Evolutionary conservation across 495 filamentous ascomycete genomes (phyloP).

Genomic region (Aspergillus affinis): DNA sequence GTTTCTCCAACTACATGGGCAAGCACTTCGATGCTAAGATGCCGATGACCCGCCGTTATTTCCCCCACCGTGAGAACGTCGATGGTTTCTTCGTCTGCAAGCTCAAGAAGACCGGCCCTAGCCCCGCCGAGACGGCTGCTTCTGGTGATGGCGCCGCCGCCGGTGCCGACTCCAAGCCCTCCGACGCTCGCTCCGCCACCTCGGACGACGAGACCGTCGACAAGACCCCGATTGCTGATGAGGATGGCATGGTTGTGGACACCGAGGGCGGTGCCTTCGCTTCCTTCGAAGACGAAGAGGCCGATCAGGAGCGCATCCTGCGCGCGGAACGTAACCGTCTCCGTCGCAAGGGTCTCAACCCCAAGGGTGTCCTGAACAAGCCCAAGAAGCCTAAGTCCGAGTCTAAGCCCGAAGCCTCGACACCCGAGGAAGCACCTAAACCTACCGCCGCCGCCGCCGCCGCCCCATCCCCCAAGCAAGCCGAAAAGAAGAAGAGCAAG

Average conservation of each 20-base stretch:
- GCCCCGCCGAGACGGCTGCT: slow-evolving; percentile 53
- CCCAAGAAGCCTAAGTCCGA: slow-evolving; percentile 34
- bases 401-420: slow-evolving; percentile 5
- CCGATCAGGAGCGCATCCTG: slow-evolving; percentile 59
- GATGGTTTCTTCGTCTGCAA: slow-evolving; percentile 99
- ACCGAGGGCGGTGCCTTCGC: slow-evolving; percentile 57
- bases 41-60: slow-evolving; percentile 83
- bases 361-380: slow-evolving; percentile 54
- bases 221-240: slow-evolving; percentile 48
- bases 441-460: neutral
- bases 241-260: slow-evolving; percentile 30
- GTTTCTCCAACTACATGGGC: slow-evolving; percentile 82
- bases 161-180: slow-evolving; percentile 17
- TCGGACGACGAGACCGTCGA: slow-evolving; percentile 38
- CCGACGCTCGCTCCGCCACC: slow-evolving; percentile 19
- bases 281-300: slow-evolving; percentile 64
- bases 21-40: slow-evolving; percentile 86
- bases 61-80: slow-evolving; percentile 93
- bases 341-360: slow-evolving; percentile 66
- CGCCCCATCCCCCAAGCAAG: neutral
- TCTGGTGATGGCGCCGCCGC: slow-evolving; percentile 19
- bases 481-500: slow-evolving; percentile 17
- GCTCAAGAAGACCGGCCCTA: slow-evolving; percentile 86
- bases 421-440: slow-evolving; percentile 11
- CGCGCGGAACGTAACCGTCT: slow-evolving; percentile 56